A percentile compares a stretch with the other conserved stretches of the same genome.
Evolutionary conservation across 1,284 basidiomycete species (phyloP).

Genomic region (Ustilago curta): DNA sequence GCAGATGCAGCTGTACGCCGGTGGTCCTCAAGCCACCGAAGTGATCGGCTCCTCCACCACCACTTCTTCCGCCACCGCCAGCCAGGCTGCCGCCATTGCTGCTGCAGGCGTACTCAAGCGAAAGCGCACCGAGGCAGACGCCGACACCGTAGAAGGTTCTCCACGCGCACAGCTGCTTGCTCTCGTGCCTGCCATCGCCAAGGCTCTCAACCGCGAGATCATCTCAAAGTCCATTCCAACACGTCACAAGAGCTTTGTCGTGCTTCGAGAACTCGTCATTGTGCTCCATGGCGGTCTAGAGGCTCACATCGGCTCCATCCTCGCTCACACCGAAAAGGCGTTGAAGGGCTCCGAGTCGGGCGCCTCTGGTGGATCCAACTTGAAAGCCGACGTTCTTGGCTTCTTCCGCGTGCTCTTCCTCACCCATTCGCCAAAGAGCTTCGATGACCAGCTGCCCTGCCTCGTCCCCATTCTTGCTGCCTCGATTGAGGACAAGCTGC

Average conservation of each 20-base stretch:
- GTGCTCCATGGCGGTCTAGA: slow-evolving; percentile 87
- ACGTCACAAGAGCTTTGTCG: slow-evolving; percentile 84
- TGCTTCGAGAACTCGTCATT: slow-evolving; percentile 80
- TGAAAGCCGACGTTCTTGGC: slow-evolving; percentile 76
- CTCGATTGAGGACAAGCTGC: slow-evolving; percentile 74
- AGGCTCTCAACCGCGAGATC: slow-evolving; percentile 85
- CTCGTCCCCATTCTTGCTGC: slow-evolving; percentile 81
- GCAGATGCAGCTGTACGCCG: slow-evolving; percentile 76
- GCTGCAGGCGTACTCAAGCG: slow-evolving; percentile 67
- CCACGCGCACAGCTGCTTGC: slow-evolving; percentile 70
- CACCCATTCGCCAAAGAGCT: slow-evolving; percentile 80
- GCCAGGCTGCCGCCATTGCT: slow-evolving; percentile 38
- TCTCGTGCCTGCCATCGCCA: slow-evolving; percentile 82
- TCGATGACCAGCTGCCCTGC: slow-evolving; percentile 75
- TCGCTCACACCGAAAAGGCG: slow-evolving; percentile 69
- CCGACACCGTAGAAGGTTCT: slow-evolving; percentile 39
- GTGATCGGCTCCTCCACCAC: slow-evolving; percentile 72
- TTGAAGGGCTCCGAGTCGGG: slow-evolving; percentile 67
- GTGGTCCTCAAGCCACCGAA: slow-evolving; percentile 74
- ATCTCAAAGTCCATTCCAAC: slow-evolving; percentile 85
- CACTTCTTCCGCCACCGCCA: slow-evolving; percentile 24
- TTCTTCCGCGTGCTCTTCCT: slow-evolving; percentile 87
- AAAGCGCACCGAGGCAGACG: slow-evolving; percentile 63
- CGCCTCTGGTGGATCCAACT: slow-evolving; percentile 65
- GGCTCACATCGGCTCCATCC: slow-evolving; percentile 75